Evolutionary conservation across 345 rosid genomes (phyloP).

Genomic region (Hevea brasiliensis): DNA sequence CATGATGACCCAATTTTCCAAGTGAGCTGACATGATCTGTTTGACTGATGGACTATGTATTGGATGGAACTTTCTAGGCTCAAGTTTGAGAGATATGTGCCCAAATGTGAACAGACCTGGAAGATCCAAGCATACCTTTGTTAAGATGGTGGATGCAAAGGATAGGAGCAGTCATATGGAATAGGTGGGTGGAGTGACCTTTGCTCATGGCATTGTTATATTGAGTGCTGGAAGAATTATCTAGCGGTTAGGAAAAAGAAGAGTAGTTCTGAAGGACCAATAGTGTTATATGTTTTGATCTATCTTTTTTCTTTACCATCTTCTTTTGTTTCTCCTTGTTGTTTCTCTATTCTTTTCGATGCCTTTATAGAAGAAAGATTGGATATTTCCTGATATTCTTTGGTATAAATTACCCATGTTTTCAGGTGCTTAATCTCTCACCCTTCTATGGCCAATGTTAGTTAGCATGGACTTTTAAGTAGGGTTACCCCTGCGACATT

Average conservation of each 20-base stretch:
- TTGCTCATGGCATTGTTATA: constrained; percentile 10
- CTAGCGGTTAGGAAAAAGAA: constrained; percentile 9
- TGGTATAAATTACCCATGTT: background rate
- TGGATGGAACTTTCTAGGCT: constrained; percentile 17
- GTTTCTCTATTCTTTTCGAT: background rate
- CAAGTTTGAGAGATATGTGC: constrained; percentile 20
- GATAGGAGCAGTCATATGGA: constrained; percentile 19
- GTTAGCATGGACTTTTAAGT: background rate
- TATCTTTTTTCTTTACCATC: background rate
- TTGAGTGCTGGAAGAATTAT: constrained; percentile 19
- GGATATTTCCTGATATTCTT: background rate
- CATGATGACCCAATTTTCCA: background rate
- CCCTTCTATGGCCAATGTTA: too few species aligned
- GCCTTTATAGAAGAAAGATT: background rate
- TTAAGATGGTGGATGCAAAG: constrained; percentile 25
- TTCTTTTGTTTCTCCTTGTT: background rate
- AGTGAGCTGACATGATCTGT: constrained; percentile 14
- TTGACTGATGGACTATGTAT: constrained; percentile 13
- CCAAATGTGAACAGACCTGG: constrained; percentile 15
- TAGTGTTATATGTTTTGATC: constrained; percentile 4
- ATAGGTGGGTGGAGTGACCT: constrained; percentile 36
- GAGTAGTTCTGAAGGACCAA: constrained; percentile 8
- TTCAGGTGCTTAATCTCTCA: background rate
- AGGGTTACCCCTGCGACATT: background rate
- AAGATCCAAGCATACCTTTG: constrained; percentile 21